Conservation (phyloP, 83 land plant genomes). For the Larix sibirica region DNA sequence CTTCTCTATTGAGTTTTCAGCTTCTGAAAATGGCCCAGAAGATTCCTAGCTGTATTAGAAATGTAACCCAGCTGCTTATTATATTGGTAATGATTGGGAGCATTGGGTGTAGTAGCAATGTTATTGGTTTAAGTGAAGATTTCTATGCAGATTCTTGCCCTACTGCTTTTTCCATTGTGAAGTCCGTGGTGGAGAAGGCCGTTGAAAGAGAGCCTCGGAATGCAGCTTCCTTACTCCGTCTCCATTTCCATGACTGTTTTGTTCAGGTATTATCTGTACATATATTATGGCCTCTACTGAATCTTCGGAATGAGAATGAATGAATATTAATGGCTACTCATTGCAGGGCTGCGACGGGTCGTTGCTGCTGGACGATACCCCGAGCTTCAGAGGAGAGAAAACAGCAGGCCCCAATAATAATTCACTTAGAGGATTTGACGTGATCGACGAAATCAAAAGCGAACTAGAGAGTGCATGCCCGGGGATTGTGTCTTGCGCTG, state of each 20-base stretch:
- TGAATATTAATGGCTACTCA: neutral
- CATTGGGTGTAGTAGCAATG: neutral
- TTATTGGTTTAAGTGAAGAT: neutral
- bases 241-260: conserved; percentile 66
- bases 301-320: neutral
- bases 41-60: no score
- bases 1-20: no score
- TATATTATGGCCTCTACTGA: neutral
- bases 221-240: conserved; percentile 55
- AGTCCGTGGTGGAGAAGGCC: conserved; percentile 24
- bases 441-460: conserved; percentile 42
- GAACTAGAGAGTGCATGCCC: conserved; percentile 32
- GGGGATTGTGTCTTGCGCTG: conserved; percentile 53
- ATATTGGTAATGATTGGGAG: neutral
- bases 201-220: conserved; percentile 37
- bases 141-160: conserved; percentile 47
- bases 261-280: conserved; percentile 31
- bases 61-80: neutral
- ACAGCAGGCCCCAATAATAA: conserved; percentile 28
- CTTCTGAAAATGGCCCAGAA: no score
- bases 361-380: conserved; percentile 38
- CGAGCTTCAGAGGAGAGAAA: conserved; percentile 39
- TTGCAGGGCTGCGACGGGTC: conserved; percentile 58
- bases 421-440: conserved; percentile 37
- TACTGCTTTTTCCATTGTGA: conserved; percentile 32